A percentile compares a stretch with the other conserved stretches of the same genome.
phyloP scores from a whole-genome alignment of 208 protist genomes.

The Leishmania braziliensis region DNA sequence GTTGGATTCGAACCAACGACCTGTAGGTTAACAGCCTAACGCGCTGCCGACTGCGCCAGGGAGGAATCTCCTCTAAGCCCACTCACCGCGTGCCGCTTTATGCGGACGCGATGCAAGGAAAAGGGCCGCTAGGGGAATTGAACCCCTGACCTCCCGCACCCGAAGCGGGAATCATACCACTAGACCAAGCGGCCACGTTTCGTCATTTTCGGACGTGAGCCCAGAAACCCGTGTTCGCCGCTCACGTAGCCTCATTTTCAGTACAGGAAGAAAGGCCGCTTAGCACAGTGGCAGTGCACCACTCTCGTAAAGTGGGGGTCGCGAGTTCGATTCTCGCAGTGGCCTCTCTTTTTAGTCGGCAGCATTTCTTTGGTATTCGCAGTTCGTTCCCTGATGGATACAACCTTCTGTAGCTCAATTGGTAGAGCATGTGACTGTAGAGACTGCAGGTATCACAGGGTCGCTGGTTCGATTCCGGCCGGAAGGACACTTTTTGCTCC shows the following conservation, averaged over 20 bases:
- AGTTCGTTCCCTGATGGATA: not conserved
- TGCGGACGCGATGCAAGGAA: not conserved
- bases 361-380: not conserved
- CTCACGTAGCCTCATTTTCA: not conserved
- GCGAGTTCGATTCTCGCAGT: conserved; percentile 6
- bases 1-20: conserved; percentile 47
- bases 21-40: conserved; percentile 48
- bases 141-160: conserved; percentile 73
- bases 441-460: conserved; percentile 34
- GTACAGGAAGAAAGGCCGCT: conserved; percentile 51
- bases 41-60: conserved; percentile 44
- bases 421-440: conserved; percentile 29
- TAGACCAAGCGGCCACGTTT: conserved; percentile 66
- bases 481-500: conserved; percentile 41
- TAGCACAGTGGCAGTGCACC: conserved; percentile 95
- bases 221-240: no score
- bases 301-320: conserved; percentile 95
- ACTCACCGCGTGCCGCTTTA: no score
- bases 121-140: conserved; percentile 43
- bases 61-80: conserved; percentile 6
- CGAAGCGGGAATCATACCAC: conserved; percentile 62
- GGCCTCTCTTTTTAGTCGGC: not conserved
- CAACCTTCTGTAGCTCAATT: not conserved
- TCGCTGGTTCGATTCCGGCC: conserved; percentile 85
- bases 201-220: not conserved